phyloP scores from a whole-genome alignment of 2,329 filamentous ascomycete species.

The Aspergillus jensenii region DNA sequence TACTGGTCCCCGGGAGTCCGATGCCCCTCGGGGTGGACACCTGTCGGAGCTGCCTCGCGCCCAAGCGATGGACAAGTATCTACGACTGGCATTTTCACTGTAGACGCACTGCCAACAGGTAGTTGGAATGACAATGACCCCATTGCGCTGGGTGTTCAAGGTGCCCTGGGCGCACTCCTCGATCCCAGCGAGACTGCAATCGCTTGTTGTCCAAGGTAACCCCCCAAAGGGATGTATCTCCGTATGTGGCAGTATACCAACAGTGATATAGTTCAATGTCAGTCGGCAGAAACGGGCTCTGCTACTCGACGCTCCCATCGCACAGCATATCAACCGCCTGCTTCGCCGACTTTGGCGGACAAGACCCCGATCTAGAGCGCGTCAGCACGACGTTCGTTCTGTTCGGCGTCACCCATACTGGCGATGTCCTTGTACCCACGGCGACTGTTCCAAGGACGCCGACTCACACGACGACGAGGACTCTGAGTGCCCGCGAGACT shows the following conservation, averaged over 20 bases:
- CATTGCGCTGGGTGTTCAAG: background rate
- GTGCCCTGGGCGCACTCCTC: constrained; percentile 1
- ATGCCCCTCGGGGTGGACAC: constrained; percentile 8
- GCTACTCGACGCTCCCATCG: constrained; percentile 4
- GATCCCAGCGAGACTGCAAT: constrained; percentile 6
- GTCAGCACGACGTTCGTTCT: background rate
- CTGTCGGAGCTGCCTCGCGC: background rate
- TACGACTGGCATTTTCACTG: background rate
- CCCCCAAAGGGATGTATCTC: background rate
- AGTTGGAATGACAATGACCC: background rate
- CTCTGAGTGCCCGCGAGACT: background rate
- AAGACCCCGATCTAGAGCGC: background rate
- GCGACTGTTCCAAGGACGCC: background rate
- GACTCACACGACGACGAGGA: background rate
- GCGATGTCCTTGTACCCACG: background rate
- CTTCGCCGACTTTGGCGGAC: background rate
- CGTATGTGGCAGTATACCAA: background rate
- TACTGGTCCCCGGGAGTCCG: constrained; percentile 5
- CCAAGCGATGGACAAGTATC: background rate
- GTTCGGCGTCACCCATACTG: background rate
- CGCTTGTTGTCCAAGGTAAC: constrained; percentile 10
- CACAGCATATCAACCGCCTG: constrained; percentile 1
- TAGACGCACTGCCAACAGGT: background rate
- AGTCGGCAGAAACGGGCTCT: background rate
- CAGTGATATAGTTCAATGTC: constrained; percentile 4